A percentile compares a stretch with the other conserved stretches of the same genome.
These are phyloP conservation scores for Morella rubra DNA, from an alignment of 306 rosid genomes.

Conservation along the genomic window DNA sequence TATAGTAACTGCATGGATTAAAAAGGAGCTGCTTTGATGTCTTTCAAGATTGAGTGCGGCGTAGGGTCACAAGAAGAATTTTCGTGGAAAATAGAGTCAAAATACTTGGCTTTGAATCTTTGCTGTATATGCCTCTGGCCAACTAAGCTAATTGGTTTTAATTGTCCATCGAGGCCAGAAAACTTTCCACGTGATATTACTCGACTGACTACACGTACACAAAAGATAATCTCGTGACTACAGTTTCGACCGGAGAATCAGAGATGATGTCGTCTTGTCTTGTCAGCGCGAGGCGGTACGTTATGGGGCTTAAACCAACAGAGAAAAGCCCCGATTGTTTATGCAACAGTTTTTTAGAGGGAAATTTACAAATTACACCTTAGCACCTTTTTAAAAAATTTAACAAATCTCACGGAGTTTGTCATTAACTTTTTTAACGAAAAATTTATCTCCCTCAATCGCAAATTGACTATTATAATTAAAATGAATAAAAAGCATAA, in stretches of 20 bases:
- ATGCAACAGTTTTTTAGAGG: too few relatives aligned
- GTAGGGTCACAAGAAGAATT: too few relatives aligned
- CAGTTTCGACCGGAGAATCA: not conserved
- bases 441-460: too few relatives aligned
- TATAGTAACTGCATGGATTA: too few relatives aligned
- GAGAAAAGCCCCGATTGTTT: not conserved
- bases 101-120: not conserved
- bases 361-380: too few relatives aligned
- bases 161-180: not conserved
- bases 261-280: slow-evolving; percentile 19
- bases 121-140: not conserved
- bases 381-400: too few relatives aligned
- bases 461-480: too few relatives aligned
- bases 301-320: not conserved
- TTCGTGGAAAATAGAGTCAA: not conserved
- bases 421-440: too few relatives aligned
- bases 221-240: slow-evolving; percentile 32
- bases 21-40: too few relatives aligned
- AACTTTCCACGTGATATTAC: slow-evolving; percentile 24
- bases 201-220: not conserved
- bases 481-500: too few relatives aligned
- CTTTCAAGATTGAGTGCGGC: too few relatives aligned
- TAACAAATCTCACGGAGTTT: too few relatives aligned
- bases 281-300: slow-evolving; percentile 1
- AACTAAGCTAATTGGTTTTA: not conserved